A percentile compares a stretch with the other conserved stretches of the same genome.
These are phyloP conservation scores for Colletotrichum abscissum DNA, from an alignment of 2,329 filamentous ascomycete species.

Conservation along the genomic window DNA sequence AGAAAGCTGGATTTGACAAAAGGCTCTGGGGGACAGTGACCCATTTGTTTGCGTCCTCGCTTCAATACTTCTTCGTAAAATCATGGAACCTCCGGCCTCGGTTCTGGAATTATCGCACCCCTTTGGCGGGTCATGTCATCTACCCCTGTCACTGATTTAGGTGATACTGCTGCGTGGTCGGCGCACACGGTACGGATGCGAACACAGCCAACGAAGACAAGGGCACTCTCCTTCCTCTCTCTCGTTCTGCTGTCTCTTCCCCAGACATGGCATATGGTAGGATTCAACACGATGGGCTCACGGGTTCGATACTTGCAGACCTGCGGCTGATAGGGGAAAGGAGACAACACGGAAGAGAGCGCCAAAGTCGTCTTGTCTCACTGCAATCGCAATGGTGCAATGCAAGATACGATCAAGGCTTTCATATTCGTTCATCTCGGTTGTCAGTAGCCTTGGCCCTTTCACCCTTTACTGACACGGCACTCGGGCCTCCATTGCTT, in stretches of 20 bases:
- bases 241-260: background rate
- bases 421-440: background rate
- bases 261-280: too few species aligned
- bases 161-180: background rate
- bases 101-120: background rate
- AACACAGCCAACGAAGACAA: background rate
- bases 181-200: background rate
- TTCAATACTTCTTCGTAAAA: background rate
- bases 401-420: background rate
- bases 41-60: background rate
- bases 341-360: background rate
- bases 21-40: background rate
- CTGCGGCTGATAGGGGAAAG: background rate
- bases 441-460: background rate
- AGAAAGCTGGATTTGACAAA: background rate
- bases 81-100: conserved; percentile 3
- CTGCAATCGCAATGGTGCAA: background rate
- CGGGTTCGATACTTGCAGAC: too few species aligned
- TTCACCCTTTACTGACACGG: background rate
- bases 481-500: background rate
- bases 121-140: background rate
- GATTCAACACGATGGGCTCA: too few species aligned
- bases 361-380: background rate
- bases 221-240: background rate
- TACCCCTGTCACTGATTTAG: background rate